Evolutionary conservation across 2,329 filamentous ascomycete species (phyloP).

Genomic region (Xylariaceae sp.): DNA sequence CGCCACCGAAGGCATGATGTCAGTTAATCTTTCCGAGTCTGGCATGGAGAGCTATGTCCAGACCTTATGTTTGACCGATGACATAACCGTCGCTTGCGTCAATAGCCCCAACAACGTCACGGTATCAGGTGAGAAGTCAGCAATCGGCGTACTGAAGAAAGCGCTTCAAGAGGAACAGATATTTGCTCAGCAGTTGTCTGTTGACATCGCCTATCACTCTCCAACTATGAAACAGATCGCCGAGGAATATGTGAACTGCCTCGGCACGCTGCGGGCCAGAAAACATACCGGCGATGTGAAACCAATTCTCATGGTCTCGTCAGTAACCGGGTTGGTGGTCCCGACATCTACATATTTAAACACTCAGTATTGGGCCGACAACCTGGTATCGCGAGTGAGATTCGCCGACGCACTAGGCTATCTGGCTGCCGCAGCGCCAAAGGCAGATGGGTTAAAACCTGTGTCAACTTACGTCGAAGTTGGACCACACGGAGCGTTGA

Average conservation of each 20-base stretch:
- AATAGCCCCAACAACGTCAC: neutral
- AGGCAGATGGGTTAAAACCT: neutral
- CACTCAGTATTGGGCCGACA: constrained; percentile 2
- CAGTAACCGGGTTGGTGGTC: neutral
- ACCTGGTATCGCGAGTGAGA: neutral
- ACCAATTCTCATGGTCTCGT: neutral
- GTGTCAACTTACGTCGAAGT: neutral
- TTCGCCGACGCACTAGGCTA: neutral
- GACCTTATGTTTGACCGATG: neutral
- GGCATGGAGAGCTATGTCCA: constrained; percentile 17
- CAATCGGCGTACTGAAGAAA: neutral
- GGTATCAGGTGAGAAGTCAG: neutral
- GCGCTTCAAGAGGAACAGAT: neutral
- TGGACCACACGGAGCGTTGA: neutral
- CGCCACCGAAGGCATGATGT: neutral
- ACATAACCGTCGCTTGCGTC: neutral
- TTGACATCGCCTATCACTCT: constrained; percentile 3
- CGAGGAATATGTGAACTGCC: neutral
- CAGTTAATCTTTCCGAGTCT: constrained; percentile 27
- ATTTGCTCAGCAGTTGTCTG: neutral
- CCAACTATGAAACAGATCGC: neutral
- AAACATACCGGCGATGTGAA: neutral
- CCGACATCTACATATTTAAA: neutral
- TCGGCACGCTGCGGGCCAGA: neutral
- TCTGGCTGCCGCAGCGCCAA: neutral